phyloP scores from a whole-genome alignment of 2,329 filamentous ascomycete genomes.

The Claviceps arundinis region DNA sequence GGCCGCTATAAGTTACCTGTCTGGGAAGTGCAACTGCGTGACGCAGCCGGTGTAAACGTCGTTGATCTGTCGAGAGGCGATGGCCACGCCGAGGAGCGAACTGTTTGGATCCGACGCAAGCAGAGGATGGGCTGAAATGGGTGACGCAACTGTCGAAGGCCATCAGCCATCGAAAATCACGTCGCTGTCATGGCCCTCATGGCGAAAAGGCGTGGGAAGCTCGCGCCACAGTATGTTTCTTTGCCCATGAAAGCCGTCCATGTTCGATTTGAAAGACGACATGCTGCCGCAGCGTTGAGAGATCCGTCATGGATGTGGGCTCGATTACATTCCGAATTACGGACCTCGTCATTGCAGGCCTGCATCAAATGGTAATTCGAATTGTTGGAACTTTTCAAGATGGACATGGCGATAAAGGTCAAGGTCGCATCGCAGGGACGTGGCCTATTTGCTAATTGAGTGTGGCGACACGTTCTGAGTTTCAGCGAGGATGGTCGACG shows the following conservation, averaged over 20 bases:
- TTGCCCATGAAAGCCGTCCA: background rate
- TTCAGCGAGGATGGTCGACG: too few relatives aligned
- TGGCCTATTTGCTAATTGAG: too few relatives aligned
- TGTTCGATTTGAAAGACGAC: background rate
- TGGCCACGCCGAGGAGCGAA: constrained; percentile 11
- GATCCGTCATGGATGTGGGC: background rate
- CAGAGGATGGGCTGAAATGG: constrained; percentile 20
- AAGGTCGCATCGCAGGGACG: too few relatives aligned
- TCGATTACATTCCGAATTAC: background rate
- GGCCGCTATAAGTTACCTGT: constrained; percentile 47
- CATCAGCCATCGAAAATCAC: background rate
- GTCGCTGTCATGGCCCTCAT: too few relatives aligned
- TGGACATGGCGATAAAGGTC: too few relatives aligned
- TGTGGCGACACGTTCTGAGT: too few relatives aligned
- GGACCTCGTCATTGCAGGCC: background rate
- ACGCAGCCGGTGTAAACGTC: constrained; percentile 1
- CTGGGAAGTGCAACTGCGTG: constrained; percentile 49
- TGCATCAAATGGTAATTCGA: background rate
- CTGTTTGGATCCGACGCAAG: constrained; percentile 32
- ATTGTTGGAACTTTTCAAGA: too few relatives aligned
- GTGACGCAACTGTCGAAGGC: background rate
- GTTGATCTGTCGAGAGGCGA: constrained; percentile 2
- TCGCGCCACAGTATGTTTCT: background rate
- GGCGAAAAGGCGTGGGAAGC: background rate
- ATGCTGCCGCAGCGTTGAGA: background rate